Conservation (phyloP, 768 basidiomycete genomes). For the Mycena galopus region DNA sequence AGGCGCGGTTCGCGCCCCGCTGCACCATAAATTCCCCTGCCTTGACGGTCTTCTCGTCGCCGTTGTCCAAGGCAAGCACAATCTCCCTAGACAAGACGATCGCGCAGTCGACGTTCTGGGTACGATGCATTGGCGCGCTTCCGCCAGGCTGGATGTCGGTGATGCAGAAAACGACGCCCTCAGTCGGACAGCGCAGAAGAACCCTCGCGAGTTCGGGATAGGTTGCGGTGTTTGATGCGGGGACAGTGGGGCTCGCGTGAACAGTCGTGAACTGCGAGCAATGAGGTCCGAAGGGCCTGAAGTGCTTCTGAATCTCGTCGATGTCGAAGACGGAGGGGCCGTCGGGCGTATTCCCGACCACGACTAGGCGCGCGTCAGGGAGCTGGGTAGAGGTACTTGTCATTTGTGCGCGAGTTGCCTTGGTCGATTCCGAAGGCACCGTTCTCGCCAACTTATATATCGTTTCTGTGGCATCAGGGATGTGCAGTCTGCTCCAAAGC, state of each 20-base stretch:
- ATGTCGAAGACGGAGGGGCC: conserved; percentile 21
- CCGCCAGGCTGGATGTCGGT: conserved; percentile 12
- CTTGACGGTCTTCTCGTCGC: conserved; percentile 26
- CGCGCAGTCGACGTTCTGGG: conserved; percentile 28
- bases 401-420: too few relatives aligned
- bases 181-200: conserved; percentile 23
- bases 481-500: too few relatives aligned
- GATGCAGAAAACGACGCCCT: conserved; percentile 22
- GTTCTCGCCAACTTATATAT: too few relatives aligned
- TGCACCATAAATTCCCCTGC: conserved; percentile 29
- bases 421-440: too few relatives aligned
- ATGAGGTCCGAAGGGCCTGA: conserved; percentile 10
- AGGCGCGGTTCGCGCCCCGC: conserved; percentile 23
- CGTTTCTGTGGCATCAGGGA: too few relatives aligned
- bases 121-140: conserved; percentile 34
- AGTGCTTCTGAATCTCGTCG: conserved; percentile 7
- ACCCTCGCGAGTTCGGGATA: conserved; percentile 14
- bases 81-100: conserved; percentile 32
- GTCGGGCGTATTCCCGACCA: conserved; percentile 8
- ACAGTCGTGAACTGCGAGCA: conserved; percentile 9
- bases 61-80: conserved; percentile 16
- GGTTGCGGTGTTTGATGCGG: conserved; percentile 24
- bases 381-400: conserved; percentile 8
- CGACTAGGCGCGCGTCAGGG: conserved; percentile 14
- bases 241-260: conserved; percentile 23